Conservation (phyloP, 2,329 filamentous ascomycete species). For the Purpureocillium takamizusanense region DNA sequence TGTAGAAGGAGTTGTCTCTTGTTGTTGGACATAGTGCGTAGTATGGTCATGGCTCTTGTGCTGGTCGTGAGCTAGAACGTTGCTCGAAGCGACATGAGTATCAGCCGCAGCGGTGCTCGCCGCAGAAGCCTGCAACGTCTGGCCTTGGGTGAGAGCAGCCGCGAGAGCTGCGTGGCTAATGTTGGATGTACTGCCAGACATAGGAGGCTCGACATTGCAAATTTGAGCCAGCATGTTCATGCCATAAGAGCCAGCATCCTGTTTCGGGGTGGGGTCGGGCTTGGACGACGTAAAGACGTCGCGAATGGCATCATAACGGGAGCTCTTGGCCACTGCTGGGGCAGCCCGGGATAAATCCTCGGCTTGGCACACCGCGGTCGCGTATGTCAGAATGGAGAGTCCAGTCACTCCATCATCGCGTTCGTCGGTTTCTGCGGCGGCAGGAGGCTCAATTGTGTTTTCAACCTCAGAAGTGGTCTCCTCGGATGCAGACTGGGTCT, state of each 20-base stretch:
- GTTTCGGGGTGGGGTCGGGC: slow-evolving; percentile 16
- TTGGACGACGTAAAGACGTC: slow-evolving; percentile 31
- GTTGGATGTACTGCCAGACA: slow-evolving; percentile 11
- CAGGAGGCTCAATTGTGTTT: slow-evolving; percentile 8
- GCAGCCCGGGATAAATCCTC: slow-evolving; percentile 16
- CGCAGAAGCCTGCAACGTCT: slow-evolving; percentile 11
- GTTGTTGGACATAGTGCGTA: too few species aligned
- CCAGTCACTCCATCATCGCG: slow-evolving; percentile 13
- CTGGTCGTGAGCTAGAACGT: too few species aligned
- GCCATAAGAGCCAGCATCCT: slow-evolving; percentile 13
- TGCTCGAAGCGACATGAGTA: too few species aligned
- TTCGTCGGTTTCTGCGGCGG: too few species aligned
- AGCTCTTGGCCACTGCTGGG: slow-evolving; percentile 18
- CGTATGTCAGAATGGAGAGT: slow-evolving; percentile 21
- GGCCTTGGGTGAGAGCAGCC: slow-evolving; percentile 1
- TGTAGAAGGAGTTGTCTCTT: too few species aligned
- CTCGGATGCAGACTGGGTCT: slow-evolving; percentile 16
- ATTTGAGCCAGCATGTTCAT: slow-evolving; percentile 25
- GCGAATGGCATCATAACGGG: slow-evolving; percentile 28
- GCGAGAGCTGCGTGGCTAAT: slow-evolving; percentile 5
- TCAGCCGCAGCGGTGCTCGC: too few species aligned
- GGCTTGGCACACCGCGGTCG: slow-evolving; percentile 20
- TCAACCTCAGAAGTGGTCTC: slow-evolving; percentile 17
- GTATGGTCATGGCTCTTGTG: too few species aligned
- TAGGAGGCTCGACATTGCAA: slow-evolving; percentile 20